Evolutionary conservation across 2,329 filamentous ascomycete species (phyloP), one percentile per base, ranked within the genome.

Genomic region (Cercospora beticola): DNA sequence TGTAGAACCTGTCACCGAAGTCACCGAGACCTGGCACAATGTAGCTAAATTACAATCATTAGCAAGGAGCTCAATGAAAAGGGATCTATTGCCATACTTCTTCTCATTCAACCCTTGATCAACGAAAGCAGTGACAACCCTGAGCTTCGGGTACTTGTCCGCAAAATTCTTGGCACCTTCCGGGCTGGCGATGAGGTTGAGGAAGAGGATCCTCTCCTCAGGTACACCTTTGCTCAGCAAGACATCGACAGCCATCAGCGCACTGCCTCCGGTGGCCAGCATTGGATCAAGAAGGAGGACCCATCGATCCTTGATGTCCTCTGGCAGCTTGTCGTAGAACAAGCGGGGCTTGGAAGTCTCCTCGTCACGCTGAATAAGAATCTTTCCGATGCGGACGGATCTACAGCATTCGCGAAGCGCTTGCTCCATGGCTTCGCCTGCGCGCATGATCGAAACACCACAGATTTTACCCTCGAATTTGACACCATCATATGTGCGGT

Each of bases 381-480:
- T 99, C 85, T 99, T 99, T 73, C 95, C 95, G 77, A 99, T 99
- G 71, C 95, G 88, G 60, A 99, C 95, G n/a, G 92, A 97, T 63
- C 95, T 90, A 82, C 95, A 99, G 83, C 95, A 99, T 81, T 99
- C 94, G 69, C 95, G 87, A 70, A 99, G 83, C 2, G 94, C 95
- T 81, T 98, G 93, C 82, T 99, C 95, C 95, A 99, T 99, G 68
- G 94, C 92, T 82, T 99, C 95, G 62, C 95, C 95, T 12, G 95
- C 95, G 72, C 95, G 89, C 95, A 99, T 98, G 76, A 99, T 99
- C 6, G 92, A 97, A 16, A 99, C 95, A 65, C 95, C 95, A 78
- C 95, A 99, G 75, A 99, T 99, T 83, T 98, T 97, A 73, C 95
- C 95, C 80, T 98, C 91, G 77, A 99, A 99, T 82, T 92, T 91